Conservation (phyloP, 768 basidiomycete species). For the Asterophora lycoperdoides region DNA sequence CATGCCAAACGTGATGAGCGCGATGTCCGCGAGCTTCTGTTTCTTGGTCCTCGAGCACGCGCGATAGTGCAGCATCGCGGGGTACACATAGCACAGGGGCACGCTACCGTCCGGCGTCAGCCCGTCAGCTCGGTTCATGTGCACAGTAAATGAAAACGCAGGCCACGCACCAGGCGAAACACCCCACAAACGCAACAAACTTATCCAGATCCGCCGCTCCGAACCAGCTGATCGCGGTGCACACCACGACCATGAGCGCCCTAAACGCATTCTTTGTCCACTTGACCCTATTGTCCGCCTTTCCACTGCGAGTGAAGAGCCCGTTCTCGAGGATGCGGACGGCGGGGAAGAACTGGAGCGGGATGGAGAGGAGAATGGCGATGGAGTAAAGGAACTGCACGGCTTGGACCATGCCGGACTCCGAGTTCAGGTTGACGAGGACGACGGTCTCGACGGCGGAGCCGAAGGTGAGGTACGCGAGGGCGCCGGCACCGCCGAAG, state of each 20-base stretch:
- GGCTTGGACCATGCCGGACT: constrained; percentile 82
- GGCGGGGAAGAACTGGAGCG: constrained; percentile 96
- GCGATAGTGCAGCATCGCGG: constrained; percentile 88
- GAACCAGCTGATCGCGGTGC: constrained; percentile 76
- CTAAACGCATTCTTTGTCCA: constrained; percentile 95
- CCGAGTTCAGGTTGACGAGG: constrained; percentile 85
- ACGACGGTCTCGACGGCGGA: constrained; percentile 88
- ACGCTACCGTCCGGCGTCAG: constrained; percentile 46
- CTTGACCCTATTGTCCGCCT: constrained; percentile 75
- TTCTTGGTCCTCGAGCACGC: constrained; percentile 71
- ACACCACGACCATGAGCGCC: constrained; percentile 69
- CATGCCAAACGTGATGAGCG: constrained; percentile 72
- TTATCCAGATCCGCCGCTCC: constrained; percentile 92
- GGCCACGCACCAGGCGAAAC: constrained; percentile 91
- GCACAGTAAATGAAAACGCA: no score
- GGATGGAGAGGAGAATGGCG: constrained; percentile 88
- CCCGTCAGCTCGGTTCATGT: no score
- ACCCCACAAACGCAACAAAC: constrained; percentile 90
- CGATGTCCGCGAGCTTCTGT: constrained; percentile 65
- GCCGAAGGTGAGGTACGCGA: constrained; percentile 88
- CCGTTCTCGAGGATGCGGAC: constrained; percentile 97
- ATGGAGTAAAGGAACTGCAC: constrained; percentile 89
- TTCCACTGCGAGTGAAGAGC: constrained; percentile 84
- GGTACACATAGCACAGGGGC: constrained; percentile 92
- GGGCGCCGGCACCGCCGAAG: constrained; percentile 82